These are phyloP conservation scores for Micractinium sp. DNA, from an alignment of 139 green algal genomes.

Conservation along the genomic window DNA sequence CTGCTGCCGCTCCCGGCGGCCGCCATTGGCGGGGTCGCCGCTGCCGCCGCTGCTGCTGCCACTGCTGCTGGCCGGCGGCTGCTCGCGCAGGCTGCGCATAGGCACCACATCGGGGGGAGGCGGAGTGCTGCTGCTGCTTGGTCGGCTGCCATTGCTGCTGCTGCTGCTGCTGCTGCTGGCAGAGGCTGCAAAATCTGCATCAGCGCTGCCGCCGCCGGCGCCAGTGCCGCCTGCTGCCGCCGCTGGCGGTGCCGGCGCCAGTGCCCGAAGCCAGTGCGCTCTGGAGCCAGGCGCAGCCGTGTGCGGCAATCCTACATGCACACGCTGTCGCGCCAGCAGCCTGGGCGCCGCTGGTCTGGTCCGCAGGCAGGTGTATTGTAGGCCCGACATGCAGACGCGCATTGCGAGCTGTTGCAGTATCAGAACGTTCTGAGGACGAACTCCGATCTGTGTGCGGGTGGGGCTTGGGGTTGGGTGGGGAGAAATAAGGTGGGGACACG, in stretches of 20 bases:
- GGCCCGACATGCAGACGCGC: too few relatives aligned
- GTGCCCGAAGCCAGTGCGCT: neutral
- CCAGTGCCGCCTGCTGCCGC: neutral
- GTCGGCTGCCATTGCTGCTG: neutral
- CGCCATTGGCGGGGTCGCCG: neutral
- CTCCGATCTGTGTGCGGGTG: too few relatives aligned
- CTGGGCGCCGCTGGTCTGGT: too few relatives aligned
- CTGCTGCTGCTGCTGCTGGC: constrained; percentile 10
- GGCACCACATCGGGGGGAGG: neutral
- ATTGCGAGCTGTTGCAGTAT: too few relatives aligned
- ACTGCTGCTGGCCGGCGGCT: neutral
- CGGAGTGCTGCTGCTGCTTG: neutral
- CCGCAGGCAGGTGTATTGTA: too few relatives aligned
- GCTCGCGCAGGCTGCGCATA: neutral
- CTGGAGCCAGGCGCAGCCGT: neutral
- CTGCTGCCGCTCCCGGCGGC: neutral
- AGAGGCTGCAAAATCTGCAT: neutral
- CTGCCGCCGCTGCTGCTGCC: neutral
- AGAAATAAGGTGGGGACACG: too few relatives aligned
- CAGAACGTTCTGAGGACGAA: too few relatives aligned
- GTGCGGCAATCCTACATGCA: too few relatives aligned
- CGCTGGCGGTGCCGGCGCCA: neutral
- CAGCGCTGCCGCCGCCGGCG: neutral
- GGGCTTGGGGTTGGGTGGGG: too few relatives aligned
- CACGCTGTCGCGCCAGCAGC: too few relatives aligned